Base-by-base conservation (phyloP, 2,329 filamentous ascomycete species). In the Podosphaera aphanis region DNA sequence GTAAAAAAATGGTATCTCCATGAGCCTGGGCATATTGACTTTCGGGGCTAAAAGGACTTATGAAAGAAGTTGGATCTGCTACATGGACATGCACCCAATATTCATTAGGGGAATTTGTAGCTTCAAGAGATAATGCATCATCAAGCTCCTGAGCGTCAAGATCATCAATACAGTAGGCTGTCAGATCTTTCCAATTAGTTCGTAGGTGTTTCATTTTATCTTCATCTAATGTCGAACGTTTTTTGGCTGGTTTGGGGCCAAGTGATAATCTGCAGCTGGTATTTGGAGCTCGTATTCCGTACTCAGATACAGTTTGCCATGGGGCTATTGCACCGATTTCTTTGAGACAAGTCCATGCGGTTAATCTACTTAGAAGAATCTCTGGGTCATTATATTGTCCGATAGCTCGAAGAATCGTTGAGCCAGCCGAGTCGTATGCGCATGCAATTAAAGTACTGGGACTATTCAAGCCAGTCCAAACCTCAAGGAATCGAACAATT, bases 61-160 rank as follows among this genome's bases (percentile, higher is more conserved):
- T 73, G 48, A 73, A 71, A 4, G 83, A 81, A 2, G 79, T 78
- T 7, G 82, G 82, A 55, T 90, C 83, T 13, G 83, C 83, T 37
- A 81, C 70, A 58, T 90, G 83, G 27, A 84, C 62, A 55, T 85
- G 81, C 25, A 88, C 64, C 83, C 83, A 90, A 55, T 72, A 74
- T 51, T 79, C 67, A 44, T 66, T 57, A 18, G 66, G 49, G 51
- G 51, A 16, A 60, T 65, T 61, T 1, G 77, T 70, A 40, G 61
- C 59, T 56, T 84, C 77, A 6, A 90, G 56, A 0, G 82, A 88
- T 7, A 92, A 62, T 1, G 77, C 83, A 56, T 92, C 83, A 52
- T 92, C 83, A 48, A 90, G 79, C 53, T 88, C 75, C 23, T 69
- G 64, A 0, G 83, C 79, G 31, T 61, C 62, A 18, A 67, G 65